A percentile compares a stretch with the other conserved stretches of the same genome.
Evolutionary conservation across 1,284 basidiomycete species (phyloP).

Genomic region (Tylopilus orsonianus): DNA sequence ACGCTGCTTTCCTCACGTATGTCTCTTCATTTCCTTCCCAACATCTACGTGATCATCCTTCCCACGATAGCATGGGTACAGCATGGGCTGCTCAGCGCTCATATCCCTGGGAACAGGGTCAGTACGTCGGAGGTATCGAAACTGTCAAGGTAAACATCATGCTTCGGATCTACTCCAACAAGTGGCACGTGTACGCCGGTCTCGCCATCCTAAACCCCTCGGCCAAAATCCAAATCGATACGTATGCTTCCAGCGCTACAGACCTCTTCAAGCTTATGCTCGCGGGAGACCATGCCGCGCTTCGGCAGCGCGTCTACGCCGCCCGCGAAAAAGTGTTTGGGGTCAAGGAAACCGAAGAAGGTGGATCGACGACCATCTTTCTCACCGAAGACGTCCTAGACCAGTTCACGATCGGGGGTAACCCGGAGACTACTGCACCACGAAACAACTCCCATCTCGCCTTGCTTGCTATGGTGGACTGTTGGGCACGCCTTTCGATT

Average conservation of each 20-base stretch:
- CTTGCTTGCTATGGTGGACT: conserved; percentile 98
- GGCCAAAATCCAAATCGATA: conserved; percentile 87
- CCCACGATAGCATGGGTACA: conserved; percentile 82
- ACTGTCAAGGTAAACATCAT: conserved; percentile 98
- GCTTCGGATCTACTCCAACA: conserved; percentile 93
- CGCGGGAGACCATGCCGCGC: conserved; percentile 64
- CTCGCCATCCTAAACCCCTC: conserved; percentile 95
- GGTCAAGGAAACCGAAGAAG: conserved; percentile 33
- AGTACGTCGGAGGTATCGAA: conserved; percentile 98
- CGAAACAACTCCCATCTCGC: conserved; percentile 88
- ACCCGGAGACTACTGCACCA: conserved; percentile 6
- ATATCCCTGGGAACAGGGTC: conserved; percentile 95
- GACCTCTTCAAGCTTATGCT: conserved; percentile 98
- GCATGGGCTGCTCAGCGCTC: conserved; percentile 81
- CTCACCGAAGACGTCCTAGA: conserved; percentile 87
- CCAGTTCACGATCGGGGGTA: conserved; percentile 60
- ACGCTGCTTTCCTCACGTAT: conserved; percentile 94
- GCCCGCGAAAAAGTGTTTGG: conserved; percentile 83
- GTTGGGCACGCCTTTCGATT: conserved; percentile 88
- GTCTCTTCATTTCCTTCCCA: conserved; percentile 5
- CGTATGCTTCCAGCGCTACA: conserved; percentile 83
- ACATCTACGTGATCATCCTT: not conserved
- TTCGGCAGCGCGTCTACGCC: conserved; percentile 74
- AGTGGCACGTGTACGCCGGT: conserved; percentile 99
- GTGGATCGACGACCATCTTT: conserved; percentile 64